Conservation (phyloP, 1,139 yeast species). For the Groenewaldozyma auringiensis region DNA sequence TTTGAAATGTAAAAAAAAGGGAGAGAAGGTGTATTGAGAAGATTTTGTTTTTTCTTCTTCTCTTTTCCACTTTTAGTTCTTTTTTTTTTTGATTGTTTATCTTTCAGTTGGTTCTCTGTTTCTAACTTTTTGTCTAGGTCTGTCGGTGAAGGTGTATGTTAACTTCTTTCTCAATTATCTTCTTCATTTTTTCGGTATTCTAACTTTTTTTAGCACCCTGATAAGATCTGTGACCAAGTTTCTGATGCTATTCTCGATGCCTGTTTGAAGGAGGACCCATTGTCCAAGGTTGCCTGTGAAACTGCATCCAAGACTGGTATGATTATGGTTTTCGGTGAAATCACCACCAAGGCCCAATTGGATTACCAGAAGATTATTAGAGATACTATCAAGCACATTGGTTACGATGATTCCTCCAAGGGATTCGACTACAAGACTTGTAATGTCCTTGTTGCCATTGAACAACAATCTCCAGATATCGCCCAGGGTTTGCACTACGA, state of each 20-base stretch:
- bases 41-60: too few species aligned
- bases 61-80: too few species aligned
- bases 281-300: conserved; percentile 98
- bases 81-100: too few species aligned
- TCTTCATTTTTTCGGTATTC: not conserved
- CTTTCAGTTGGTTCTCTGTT: not conserved
- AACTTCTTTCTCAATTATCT: not conserved
- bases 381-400: conserved; percentile 97
- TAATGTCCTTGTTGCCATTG: conserved; percentile 97
- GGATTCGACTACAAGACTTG: conserved; percentile 99
- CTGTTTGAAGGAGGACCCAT: conserved; percentile 90
- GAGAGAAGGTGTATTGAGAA: too few species aligned
- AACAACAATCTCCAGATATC: conserved; percentile 98
- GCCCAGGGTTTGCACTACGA: conserved; percentile 99
- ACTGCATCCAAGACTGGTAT: conserved; percentile 90
- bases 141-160: conserved; percentile 15
- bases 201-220: conserved; percentile 59
- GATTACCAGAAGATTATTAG: conserved; percentile 97
- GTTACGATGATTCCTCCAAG: conserved; percentile 91
- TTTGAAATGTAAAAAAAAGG: not conserved
- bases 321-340: conserved; percentile 77
- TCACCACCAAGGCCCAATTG: conserved; percentile 89
- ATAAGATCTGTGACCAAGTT: conserved; percentile 98
- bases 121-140: conserved; percentile 12
- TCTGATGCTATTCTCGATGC: conserved; percentile 98